Evolutionary conservation across 2,329 filamentous ascomycete species (phyloP), one percentile per base, ranked within the genome.

Genomic region (Aspergillus eucalypticola): DNA sequence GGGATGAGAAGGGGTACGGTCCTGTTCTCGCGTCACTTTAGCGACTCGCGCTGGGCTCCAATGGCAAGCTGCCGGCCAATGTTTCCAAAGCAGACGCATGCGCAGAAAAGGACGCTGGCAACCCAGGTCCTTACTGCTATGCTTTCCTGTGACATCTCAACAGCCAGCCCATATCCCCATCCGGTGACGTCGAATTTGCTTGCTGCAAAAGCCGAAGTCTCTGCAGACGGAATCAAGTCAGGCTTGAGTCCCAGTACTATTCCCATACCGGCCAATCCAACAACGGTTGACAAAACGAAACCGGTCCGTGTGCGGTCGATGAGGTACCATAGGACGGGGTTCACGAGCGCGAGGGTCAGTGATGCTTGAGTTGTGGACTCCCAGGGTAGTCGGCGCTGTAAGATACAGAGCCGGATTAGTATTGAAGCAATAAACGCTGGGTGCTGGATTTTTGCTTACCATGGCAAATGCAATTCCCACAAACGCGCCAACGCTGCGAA

Each of bases 261-360:
- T 13, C 85, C 84, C 8, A 93, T 93, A 7, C 94, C 92, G 1
- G 84, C 79, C 25, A 94, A 73, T 1, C 91, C 90, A 10, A 96
- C 88, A 1, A 86, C 79, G 13, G 88, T 83, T 0, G 91, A 92
- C 58, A 97, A 84, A 35, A 95, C 79, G 67, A 98, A 90, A 4
- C 95, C 95, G 0, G 92, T 85, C 66, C 87, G 88, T 50, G 92
- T 95, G 54, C 94, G 90, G 77, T 99, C 95, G 71, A 99, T 90
- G 23, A 98, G 83, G 77, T 96, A 99, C 95, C 95, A 99, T 17
- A 99, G 81, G 8, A 95, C 90, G 1, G 95, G 94, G 73, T 98
- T 98, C 19, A 90, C 91, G 61, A 98, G 86, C 21, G 92, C 91
- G 52, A 99, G 87, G 1, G 93, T 95, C 25, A 96, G 77, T 1